Conservation (phyloP, 257 asterid genomes). For the Nemophila menziesii region DNA sequence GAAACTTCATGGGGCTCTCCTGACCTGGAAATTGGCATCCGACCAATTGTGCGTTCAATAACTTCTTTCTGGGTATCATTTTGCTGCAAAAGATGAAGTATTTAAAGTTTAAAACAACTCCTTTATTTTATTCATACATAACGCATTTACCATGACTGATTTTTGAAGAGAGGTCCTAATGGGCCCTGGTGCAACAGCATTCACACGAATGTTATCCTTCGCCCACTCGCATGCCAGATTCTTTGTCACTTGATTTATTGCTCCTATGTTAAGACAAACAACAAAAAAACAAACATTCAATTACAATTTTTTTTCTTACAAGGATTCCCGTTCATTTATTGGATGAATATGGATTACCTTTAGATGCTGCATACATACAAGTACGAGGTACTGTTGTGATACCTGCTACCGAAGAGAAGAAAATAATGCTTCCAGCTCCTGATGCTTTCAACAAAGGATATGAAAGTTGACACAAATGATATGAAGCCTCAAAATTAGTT, state of each 20-base stretch:
- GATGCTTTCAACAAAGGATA: conserved; percentile 36
- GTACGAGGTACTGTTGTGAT: conserved; percentile 19
- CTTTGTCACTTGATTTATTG: conserved; percentile 14
- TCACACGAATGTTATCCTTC: conserved; percentile 11
- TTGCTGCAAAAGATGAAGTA: not conserved
- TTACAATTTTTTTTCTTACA: too few relatives aligned
- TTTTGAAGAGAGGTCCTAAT: conserved; percentile 5
- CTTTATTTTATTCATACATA: too few relatives aligned
- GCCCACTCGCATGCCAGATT: conserved; percentile 11
- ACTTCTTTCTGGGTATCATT: not conserved
- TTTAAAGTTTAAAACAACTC: too few relatives aligned
- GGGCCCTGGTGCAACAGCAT: conserved; percentile 5
- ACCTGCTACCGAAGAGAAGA: conserved; percentile 34
- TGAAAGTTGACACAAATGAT: conserved; percentile 35
- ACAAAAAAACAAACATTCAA: too few relatives aligned
- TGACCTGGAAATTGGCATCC: conserved; percentile 3
- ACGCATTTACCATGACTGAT: not conserved
- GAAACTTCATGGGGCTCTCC: conserved; percentile 9
- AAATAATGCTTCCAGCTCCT: conserved; percentile 29
- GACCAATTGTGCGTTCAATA: not conserved
- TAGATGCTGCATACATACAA: conserved; percentile 27
- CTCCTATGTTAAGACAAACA: not conserved
- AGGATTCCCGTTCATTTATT: too few relatives aligned
- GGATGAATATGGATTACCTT: conserved; percentile 13
- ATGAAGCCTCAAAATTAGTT: conserved; percentile 34